Evolutionary conservation across 2,329 filamentous ascomycete species (phyloP).

Genomic region (Plectosphaerella sp.): DNA sequence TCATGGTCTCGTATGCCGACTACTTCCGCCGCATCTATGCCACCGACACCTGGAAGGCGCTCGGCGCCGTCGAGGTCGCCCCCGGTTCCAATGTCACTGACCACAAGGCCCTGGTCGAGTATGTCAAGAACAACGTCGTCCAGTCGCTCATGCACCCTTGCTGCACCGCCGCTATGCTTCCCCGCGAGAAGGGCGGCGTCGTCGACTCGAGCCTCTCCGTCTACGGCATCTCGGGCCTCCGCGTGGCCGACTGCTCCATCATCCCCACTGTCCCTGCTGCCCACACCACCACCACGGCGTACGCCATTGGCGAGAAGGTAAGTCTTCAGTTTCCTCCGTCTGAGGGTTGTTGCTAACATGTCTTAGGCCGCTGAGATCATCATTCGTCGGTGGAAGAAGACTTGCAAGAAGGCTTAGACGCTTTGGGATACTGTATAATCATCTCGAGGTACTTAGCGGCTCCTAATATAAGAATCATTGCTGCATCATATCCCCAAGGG

Average conservation of each 20-base stretch:
- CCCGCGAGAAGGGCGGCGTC: conserved; percentile 28
- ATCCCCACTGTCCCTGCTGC: conserved; percentile 17
- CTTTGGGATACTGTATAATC: not conserved
- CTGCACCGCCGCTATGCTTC: conserved; percentile 40
- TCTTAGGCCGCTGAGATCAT: conserved; percentile 13
- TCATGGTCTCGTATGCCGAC: conserved; percentile 24
- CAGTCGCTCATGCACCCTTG: conserved; percentile 35
- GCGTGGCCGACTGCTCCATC: conserved; percentile 22
- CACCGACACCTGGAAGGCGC: conserved; percentile 19
- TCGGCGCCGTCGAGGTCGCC: conserved; percentile 20
- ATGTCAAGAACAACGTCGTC: conserved; percentile 20
- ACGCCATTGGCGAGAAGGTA: conserved; percentile 47
- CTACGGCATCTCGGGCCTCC: conserved; percentile 24
- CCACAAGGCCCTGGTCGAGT: conserved; percentile 12
- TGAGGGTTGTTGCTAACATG: conserved; percentile 4
- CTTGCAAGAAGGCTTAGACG: not conserved
- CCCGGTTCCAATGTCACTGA: conserved; percentile 20
- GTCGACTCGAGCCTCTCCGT: conserved; percentile 27
- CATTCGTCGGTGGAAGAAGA: conserved; percentile 6
- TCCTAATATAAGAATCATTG: not conserved
- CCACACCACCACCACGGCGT: conserved; percentile 46
- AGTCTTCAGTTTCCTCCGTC: not conserved
- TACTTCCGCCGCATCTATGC: conserved; percentile 21
- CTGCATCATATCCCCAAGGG: not conserved
- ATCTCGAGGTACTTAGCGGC: not conserved